Base-by-base conservation (phyloP, 495 filamentous ascomycete genomes). In the Haplographium delicatum region DNA sequence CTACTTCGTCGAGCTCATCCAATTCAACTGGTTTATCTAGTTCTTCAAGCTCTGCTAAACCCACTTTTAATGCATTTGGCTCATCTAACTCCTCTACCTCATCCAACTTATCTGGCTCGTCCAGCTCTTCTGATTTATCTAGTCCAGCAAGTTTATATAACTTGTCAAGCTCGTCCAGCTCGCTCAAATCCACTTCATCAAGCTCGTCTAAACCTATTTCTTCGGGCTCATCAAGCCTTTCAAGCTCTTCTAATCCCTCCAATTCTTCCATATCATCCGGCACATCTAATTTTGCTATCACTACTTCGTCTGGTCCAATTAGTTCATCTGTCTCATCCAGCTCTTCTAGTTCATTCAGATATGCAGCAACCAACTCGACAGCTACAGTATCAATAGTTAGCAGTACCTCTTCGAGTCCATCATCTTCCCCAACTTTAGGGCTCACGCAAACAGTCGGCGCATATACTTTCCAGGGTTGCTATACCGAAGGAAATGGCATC, bases 401-500 rank as follows among this genome's bases (percentile, higher is more conserved):
- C 35, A 19, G 15, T 19, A 39, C 35, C n/a, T 25, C 49, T 26
- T 57, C 63, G 25, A 31, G 48, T 40, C 35, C 64, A n/a, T 54
- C 47, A 7, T 55, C 66, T 22, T 56, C 48, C 4, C 63, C 67
- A 43, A 69, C 68, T 0, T 61, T 66, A 7, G 56, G 52, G 37
- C 56, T 61, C 24, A 67, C 63, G 22, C 40, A 26, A 18, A 23
- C 47, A 5, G 52, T 53, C 18, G 59, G 55, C n/a, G 31, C 37
- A 22, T 63, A 52, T 40, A 42, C 47, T 15, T 58, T 22, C 25
- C 19, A 51, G 28, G 57, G 54, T 26, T 64, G 61, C 44, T 64
- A 50, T 20, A 54, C 61, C 16, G 61, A 64, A 47, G 47, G 26
- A 13, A 48, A 42, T 19, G n/a, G n/a, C 30, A 52, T 51, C 13